Base-by-base conservation (phyloP, 306 rosid species). In the Argentina anserina region DNA sequence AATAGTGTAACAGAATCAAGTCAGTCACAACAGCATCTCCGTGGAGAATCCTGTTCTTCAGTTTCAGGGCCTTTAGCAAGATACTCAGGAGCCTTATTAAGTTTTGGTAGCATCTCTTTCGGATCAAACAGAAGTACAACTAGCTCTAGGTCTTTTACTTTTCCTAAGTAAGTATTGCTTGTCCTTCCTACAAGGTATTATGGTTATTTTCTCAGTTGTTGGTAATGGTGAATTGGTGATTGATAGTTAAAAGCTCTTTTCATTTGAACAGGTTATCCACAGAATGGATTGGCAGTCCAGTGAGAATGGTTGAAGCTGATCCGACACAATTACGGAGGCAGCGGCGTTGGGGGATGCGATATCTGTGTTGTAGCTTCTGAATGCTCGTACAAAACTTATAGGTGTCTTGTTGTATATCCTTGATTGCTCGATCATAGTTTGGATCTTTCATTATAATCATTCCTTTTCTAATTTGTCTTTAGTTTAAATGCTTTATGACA, bases 271-370 rank as follows among this genome's bases (percentile, higher is more conserved):
- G 98, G 81, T 83, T 93, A 47, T 67, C 81, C 2, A 23, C 74
- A 18, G 93, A 90, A 78, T 93, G 98, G 98, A 81, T 18, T 42
- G 96, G 98, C 70, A 93, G 98, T 75, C 98, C 98, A 0, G 90
- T 75, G 75, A 83, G 92, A 75, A 93, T 93, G 98, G 74, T 1
- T 52, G 82, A 73, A n/a, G 84, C 85, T 34, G 84, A 82, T n/a
- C 74, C 23, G 40, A 50, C n/a, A 28, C 77, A 55, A 76, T 37
- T 77, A 7, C 80, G 31, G 63, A 80, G 76, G 66, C 79, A 37
- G 0, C 17, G 17, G 1, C n/a, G 43, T 63, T 64, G 79, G 80
- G 82, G 75, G 62, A 66, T 79, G 3, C 76, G 63, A n/a, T 79
- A 80, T 67, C 80, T 67, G 58, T 90, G 91, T 76, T 86, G 88